Evolutionary conservation across 352 stramenopile species (phyloP).

Genomic region (Blastocystis sp.): DNA sequence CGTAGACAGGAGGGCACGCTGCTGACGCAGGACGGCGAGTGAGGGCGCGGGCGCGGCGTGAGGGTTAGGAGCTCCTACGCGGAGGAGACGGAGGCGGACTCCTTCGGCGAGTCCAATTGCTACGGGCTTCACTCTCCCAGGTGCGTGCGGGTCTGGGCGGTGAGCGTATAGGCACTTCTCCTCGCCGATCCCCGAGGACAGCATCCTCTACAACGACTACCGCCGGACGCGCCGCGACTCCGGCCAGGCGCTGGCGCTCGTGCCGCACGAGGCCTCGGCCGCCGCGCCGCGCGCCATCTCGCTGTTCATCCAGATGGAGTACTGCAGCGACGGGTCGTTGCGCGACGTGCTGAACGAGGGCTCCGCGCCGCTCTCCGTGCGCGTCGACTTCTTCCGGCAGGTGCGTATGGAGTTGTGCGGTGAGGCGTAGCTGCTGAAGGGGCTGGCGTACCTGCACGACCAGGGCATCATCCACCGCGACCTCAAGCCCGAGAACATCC

Average conservation of each 20-base stretch:
- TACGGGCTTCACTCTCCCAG: background rate
- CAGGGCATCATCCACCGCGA: conserved; percentile 88
- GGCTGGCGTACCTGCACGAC: conserved; percentile 40
- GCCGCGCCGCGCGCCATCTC: background rate
- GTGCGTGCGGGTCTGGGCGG: background rate
- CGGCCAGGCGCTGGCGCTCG: background rate
- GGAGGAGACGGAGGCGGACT: background rate
- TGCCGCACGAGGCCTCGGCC: background rate
- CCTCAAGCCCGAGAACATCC: conserved; percentile 92
- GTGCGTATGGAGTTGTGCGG: background rate
- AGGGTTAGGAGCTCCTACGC: background rate
- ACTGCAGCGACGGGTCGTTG: conserved; percentile 33
- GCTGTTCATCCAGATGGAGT: conserved; percentile 58
- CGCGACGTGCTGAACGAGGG: conserved; percentile 22
- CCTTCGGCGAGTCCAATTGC: conserved; percentile 15
- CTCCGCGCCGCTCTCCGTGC: background rate
- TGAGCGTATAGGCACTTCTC: background rate
- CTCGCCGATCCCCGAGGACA: conserved; percentile 4
- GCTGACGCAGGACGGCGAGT: background rate
- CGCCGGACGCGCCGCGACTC: background rate
- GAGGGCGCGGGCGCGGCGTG: background rate
- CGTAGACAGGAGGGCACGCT: background rate
- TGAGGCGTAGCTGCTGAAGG: conserved; percentile 28
- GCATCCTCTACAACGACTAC: conserved; percentile 49
- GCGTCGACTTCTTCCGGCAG: conserved; percentile 46